These are phyloP conservation scores for Pseudogymnoascus sp. DNA, from an alignment of 2,329 filamentous ascomycete genomes.

Conservation along the genomic window DNA sequence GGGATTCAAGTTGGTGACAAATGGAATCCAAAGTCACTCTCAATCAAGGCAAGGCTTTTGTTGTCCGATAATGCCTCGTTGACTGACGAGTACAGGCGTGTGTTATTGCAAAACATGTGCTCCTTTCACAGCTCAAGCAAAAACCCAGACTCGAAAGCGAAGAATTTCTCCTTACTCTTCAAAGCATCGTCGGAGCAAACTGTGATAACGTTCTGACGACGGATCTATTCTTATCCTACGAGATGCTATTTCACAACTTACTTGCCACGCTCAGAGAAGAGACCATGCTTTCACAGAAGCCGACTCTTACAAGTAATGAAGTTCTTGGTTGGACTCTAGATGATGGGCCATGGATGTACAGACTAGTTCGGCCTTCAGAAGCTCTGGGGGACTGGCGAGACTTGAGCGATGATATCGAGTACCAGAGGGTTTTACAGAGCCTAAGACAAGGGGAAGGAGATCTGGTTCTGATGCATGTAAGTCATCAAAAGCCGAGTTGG, in stretches of 20 bases:
- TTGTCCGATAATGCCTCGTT: neutral
- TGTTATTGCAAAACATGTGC: neutral
- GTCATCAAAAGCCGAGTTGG: neutral
- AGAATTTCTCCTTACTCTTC: constrained; percentile 1
- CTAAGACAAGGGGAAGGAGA: neutral
- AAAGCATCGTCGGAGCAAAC: neutral
- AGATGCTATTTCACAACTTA: constrained; percentile 15
- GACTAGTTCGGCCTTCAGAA: constrained; percentile 4
- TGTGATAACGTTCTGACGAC: neutral
- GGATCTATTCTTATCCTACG: constrained; percentile 16
- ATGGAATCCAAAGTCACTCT: neutral
- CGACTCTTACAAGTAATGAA: neutral
- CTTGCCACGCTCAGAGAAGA: constrained; percentile 17
- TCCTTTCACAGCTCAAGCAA: neutral
- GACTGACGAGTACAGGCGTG: neutral
- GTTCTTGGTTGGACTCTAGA: constrained; percentile 19
- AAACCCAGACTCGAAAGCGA: constrained; percentile 3
- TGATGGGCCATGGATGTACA: constrained; percentile 24
- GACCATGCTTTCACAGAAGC: constrained; percentile 16
- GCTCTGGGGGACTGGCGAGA: neutral
- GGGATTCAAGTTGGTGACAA: neutral
- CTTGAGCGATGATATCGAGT: neutral
- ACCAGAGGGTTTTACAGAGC: neutral
- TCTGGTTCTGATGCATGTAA: constrained; percentile 1
- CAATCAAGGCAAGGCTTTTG: neutral